Evolutionary conservation across 163 green algal species (phyloP), one percentile per base, ranked within the genome.

Genomic region (Scenedesmus sp.): DNA sequence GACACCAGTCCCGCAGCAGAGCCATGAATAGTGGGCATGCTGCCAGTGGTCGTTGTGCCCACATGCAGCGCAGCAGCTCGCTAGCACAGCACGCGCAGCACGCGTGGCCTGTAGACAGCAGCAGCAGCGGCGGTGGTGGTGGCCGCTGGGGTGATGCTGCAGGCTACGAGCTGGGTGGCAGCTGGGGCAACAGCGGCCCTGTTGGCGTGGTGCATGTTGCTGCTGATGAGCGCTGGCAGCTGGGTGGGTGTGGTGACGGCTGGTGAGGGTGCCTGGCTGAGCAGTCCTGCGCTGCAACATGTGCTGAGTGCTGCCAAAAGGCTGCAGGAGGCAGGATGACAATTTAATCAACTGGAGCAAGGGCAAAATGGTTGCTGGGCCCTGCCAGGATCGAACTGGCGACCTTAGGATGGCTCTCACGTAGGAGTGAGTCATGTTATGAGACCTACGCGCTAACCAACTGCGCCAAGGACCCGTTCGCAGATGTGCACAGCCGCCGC

Each of bases 151-250:
- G 70, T 79, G 70, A 79, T 79, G 70, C 70, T 79, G 70, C 70
- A 16, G 70, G 70, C 1, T 79, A 52, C 23, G 70, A 79, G 70
- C 13, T 79, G 70, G 70, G 70, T 52, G 70, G 70, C 70, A 52
- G 70, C 23, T 79, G 70, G 10, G 70, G 13, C 34, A 46, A 1
- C 34, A 46, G 34, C 13, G 70, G 23, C 23, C 23, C 70, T 79
- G 70, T 23, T 79, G 23, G 23, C 12, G 70, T 79, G 4, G 82
- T 86, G 82, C 18, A 10, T 59, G 83, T 57, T 26, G 59, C 23
- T 76, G 20, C 54, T 54, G 83, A 77, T 57, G 83, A 88, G n/a
- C 83, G 83, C 7, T 88, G 83, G 83, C 57, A 76, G 83, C 34
- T 88, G 83, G 56, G 5, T 52, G 20, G 5, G 70, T 3, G 46